Conservation (phyloP, 352 stramenopile species). For the Globisporangium takayamanum region DNA sequence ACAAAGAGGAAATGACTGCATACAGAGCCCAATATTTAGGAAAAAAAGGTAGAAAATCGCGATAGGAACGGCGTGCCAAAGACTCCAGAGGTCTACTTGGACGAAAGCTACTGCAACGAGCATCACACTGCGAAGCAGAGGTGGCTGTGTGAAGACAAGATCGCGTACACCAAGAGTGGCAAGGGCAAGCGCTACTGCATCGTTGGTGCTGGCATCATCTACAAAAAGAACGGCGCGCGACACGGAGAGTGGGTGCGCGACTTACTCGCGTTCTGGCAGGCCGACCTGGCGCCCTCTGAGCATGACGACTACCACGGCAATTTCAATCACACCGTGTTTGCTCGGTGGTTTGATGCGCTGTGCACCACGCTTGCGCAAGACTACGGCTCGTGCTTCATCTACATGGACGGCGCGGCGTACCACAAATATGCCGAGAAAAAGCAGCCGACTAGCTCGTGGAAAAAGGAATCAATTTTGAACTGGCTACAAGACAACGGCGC, state of each 20-base stretch:
- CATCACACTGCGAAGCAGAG: not conserved
- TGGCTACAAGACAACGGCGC: not conserved
- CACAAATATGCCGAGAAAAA: not conserved
- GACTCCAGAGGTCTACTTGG: not conserved
- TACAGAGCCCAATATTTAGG: not conserved
- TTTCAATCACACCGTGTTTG: conserved; percentile 4
- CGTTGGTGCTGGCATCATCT: not conserved
- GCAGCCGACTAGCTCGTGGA: not conserved
- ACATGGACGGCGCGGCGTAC: not conserved
- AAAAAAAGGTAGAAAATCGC: not conserved
- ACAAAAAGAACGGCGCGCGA: not conserved
- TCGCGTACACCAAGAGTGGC: not conserved
- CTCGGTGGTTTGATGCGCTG: not conserved
- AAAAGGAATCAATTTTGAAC: not conserved
- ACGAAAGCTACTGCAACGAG: conserved; percentile 2
- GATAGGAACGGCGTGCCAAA: not conserved
- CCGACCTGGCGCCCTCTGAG: not conserved
- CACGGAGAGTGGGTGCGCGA: not conserved
- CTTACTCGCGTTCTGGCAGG: not conserved
- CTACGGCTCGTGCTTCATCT: not conserved
- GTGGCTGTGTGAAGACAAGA: not conserved
- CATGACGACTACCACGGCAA: not conserved
- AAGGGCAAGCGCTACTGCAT: not conserved
- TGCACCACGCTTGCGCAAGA: not conserved
- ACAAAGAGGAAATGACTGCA: not conserved